A percentile compares a stretch with the other conserved stretches of the same genome.
These are phyloP conservation scores for Puccinia polysora DNA, from an alignment of 1,284 basidiomycete species.

Conservation along the genomic window DNA sequence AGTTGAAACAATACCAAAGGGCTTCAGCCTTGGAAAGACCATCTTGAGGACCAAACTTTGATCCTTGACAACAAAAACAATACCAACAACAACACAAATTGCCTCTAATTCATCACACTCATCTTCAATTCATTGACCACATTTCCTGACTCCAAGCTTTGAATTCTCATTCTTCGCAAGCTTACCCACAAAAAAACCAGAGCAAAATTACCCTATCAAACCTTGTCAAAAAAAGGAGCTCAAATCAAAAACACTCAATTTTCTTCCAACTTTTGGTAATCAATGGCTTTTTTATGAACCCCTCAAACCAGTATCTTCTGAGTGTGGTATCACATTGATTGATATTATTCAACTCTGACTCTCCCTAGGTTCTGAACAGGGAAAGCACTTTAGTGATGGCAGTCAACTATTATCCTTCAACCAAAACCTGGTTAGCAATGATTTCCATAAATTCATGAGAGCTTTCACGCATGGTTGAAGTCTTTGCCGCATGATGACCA, in stretches of 20 bases:
- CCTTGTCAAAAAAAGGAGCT: conserved; percentile 25
- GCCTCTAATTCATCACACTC: too few relatives aligned
- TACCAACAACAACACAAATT: too few relatives aligned
- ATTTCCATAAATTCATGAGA: neutral
- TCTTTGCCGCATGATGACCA: neutral
- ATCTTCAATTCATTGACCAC: too few relatives aligned
- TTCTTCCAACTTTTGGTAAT: conserved; percentile 26
- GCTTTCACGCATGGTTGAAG: neutral
- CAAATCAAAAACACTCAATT: conserved; percentile 20
- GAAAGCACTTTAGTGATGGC: conserved; percentile 36
- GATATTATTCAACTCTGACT: neutral
- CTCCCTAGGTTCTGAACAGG: conserved; percentile 17
- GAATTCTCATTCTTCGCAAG: too few relatives aligned
- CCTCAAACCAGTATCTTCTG: neutral
- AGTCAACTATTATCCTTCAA: conserved; percentile 30
- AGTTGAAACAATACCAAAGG: too few relatives aligned
- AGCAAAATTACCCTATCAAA: conserved; percentile 25
- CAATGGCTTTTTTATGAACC: neutral
- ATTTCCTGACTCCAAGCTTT: too few relatives aligned
- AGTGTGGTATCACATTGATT: too few relatives aligned
- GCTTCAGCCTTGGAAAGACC: too few relatives aligned
- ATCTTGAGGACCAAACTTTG: too few relatives aligned
- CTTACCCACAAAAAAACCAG: neutral
- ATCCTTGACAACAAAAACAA: too few relatives aligned
- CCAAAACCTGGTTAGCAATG: conserved; percentile 11